Evolutionary conservation across 441 rosid genomes (phyloP).

Genomic region (Populus hybrid): DNA sequence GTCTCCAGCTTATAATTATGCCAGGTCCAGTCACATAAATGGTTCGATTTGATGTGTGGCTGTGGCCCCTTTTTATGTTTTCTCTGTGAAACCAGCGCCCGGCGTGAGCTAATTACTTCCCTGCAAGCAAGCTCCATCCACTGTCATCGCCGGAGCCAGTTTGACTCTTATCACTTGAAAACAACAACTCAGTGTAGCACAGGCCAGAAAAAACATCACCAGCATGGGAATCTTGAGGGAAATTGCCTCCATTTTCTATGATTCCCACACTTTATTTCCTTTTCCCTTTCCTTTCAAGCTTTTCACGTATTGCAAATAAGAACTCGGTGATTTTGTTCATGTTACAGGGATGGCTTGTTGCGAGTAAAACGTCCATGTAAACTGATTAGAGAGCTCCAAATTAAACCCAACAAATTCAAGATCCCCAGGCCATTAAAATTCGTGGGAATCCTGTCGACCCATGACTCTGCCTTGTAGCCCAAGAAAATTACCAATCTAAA

Average conservation of each 20-base stretch:
- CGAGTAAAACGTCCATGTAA: background rate
- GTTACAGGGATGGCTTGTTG: background rate
- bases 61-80: too few relatives aligned
- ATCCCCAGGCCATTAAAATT: background rate
- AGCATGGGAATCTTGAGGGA: background rate
- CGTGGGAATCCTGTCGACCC: background rate
- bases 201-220: background rate
- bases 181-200: background rate
- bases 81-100: too few relatives aligned
- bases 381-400: background rate
- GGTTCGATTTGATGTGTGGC: too few relatives aligned
- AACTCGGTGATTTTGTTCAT: background rate
- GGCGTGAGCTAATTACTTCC: too few relatives aligned
- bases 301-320: background rate
- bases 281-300: background rate
- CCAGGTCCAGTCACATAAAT: too few relatives aligned
- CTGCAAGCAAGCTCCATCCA: too few relatives aligned
- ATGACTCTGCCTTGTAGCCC: background rate
- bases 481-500: background rate
- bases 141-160: too few relatives aligned
- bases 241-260: background rate
- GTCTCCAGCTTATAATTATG: too few relatives aligned
- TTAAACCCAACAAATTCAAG: background rate
- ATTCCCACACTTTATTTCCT: background rate
- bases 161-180: background rate